Evolutionary conservation across 805 yeast genomes (phyloP).

Genomic region (Candida xiaguanensis): DNA sequence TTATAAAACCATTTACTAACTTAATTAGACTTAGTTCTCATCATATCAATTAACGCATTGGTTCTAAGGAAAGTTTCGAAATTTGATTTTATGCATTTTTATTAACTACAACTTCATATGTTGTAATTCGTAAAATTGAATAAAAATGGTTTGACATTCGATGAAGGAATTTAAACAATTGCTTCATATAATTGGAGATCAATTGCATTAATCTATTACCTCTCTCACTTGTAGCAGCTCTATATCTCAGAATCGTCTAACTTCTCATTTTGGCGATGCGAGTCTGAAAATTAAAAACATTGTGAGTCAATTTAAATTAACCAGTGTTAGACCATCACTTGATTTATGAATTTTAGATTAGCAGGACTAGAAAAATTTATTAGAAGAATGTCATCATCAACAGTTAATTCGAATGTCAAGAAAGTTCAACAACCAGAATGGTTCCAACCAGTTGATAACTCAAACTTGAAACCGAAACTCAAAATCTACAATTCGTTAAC

Average conservation of each 20-base stretch:
- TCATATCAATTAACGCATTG: neutral
- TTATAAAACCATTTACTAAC: neutral
- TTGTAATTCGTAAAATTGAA: no score
- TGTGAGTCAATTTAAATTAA: constrained; percentile 4
- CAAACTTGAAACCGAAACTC: constrained; percentile 31
- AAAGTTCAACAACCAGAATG: constrained; percentile 39
- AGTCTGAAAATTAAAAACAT: neutral
- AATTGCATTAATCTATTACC: neutral
- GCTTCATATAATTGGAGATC: neutral
- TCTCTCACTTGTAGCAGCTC: neutral
- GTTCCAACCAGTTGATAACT: constrained; percentile 18
- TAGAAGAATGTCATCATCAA: constrained; percentile 10
- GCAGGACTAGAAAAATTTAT: neutral
- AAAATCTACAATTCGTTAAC: constrained; percentile 82
- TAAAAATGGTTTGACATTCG: no score
- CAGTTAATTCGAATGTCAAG: constrained; percentile 12
- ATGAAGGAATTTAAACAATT: no score
- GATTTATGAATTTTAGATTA: constrained; percentile 7
- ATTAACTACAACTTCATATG: neutral
- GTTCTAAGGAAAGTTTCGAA: neutral
- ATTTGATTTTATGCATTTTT: neutral
- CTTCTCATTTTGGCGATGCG: neutral
- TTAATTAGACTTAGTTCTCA: neutral
- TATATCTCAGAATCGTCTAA: neutral
- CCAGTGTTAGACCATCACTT: neutral